Base-by-base conservation (phyloP, 306 rosid species). In the Vigna angularis region DNA sequence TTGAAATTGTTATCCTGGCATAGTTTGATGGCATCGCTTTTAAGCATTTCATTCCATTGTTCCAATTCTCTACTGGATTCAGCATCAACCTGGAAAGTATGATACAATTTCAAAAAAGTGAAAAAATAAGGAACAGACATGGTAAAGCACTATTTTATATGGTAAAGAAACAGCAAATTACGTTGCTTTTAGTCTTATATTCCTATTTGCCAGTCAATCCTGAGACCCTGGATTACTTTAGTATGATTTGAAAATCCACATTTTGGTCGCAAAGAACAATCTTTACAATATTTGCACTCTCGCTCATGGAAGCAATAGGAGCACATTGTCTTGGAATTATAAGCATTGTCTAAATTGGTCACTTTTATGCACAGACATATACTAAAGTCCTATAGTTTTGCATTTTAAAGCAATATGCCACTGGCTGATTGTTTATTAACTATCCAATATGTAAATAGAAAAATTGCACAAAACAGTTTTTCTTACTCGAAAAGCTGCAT, bases 21-120 rank as follows among this genome's bases (percentile, higher is more conserved):
- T 44, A 95, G 88, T 81, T 85, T 95, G 78, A 95, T 71, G 11
- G 88, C 96, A 16, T 95, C 99, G 73, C 82, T 93, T 88, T 89
- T 93, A 62, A 95, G 90, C 96, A 90, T 85, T 90, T 95, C 99
- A 86, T 90, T 93, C 99, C 99, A 95, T 83, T 87, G 95, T 72
- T 95, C 99, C 89, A 95, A 78, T 79, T 95, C 99, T 85, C 90
- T 95, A 74, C 61, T 86, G 53, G 91, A 93, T 83, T 95, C 99
- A 53, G 96, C 89, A 79, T 95, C 99, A 34, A 90, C 85, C 99
- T 95, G 84, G 77, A 75, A 83, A 47, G 57, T 42, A 76, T 48
- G 70, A 74, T 14, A 15, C 58, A 72, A 24, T 65, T 75, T 9
- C 2, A 68, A n/a, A 65, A 26, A 75, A 36, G 17, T 0, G 16